Evolutionary conservation across 202 grass and related monocot genomes (phyloP), one percentile per base, ranked within the genome.

Genomic region (Eragrostis tef): DNA sequence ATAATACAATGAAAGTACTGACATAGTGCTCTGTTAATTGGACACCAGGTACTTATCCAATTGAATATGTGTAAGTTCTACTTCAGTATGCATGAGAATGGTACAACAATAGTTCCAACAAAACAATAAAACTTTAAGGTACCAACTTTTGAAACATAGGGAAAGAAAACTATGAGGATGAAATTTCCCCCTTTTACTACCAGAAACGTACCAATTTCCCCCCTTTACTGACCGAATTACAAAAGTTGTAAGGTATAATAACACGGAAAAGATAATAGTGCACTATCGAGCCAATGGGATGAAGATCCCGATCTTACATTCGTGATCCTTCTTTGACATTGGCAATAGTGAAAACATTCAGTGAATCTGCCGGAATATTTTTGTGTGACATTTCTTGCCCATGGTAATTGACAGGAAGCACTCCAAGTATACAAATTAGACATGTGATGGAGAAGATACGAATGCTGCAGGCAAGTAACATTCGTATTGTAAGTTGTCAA

Each of bases 371-470:
- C 3, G 82, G 90, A 56, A 98, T 81, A 61, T 80, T 27, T 25
- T 68, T 43, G 14, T 95, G 88, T 41, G n/a, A 54, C 85, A 85
- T 98, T 84, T 90, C 88, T 78, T 92, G 73, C 31, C 96, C 96
- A 85, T 88, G 87, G 86, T 95, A 98, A 81, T 98, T 95, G 1
- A 91, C 88, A 25, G 92, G 92, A 77, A 98, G 92, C 14, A 95
- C 90, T 75, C 86, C 92, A 77, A 95, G 88, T 49, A 91, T 15
- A 65, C 96, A 98, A 20, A 98, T 74, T 12, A 94, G 70, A 27
- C 82, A 79, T 21, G 96, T 92, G 58, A 98, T 93, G 9, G 92
- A 93, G 86, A 98, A 98, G 78, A 98, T 86, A 80, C 92, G 88
- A 60, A 98, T 93, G 83, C 96, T 98, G 87, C 73, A 86, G 34